Evolutionary conservation across 352 stramenopile genomes (phyloP).

Genomic region (Globisporangium solare): DNA sequence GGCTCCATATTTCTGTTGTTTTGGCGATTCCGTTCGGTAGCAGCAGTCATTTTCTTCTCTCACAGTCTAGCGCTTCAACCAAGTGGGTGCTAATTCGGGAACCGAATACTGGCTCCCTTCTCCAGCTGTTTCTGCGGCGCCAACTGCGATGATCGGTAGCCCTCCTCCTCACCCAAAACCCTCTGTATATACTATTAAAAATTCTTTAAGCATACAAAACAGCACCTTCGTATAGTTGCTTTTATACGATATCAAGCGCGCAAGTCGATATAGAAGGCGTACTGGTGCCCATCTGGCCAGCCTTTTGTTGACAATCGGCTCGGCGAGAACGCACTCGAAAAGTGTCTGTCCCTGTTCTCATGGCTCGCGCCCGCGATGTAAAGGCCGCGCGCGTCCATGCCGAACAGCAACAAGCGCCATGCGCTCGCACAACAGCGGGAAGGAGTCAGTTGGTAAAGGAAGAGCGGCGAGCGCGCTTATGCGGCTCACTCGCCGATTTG

Average conservation of each 20-base stretch:
- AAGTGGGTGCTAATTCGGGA: background rate
- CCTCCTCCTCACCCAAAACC: background rate
- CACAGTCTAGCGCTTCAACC: background rate
- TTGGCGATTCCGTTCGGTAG: background rate
- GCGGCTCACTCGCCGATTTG: slow-evolving; percentile 4
- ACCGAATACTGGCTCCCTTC: background rate
- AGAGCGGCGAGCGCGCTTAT: background rate
- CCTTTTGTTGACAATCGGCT: background rate
- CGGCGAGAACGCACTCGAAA: background rate
- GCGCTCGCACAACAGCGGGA: background rate
- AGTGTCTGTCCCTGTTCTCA: background rate
- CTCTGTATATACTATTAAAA: background rate
- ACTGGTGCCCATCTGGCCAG: background rate
- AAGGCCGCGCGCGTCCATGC: background rate
- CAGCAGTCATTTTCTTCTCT: background rate
- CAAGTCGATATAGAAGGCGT: background rate
- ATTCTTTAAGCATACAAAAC: too few relatives aligned
- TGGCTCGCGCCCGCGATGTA: background rate
- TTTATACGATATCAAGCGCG: background rate
- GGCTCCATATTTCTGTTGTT: too few relatives aligned
- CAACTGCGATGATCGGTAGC: background rate
- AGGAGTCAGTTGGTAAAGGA: background rate
- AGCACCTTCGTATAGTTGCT: background rate
- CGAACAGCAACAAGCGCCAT: background rate
- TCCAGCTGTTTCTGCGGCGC: background rate